Evolutionary conservation across 2,329 filamentous ascomycete genomes (phyloP), one percentile per base, ranked within the genome.

Genomic region (Arthrobotrys musiformis): DNA sequence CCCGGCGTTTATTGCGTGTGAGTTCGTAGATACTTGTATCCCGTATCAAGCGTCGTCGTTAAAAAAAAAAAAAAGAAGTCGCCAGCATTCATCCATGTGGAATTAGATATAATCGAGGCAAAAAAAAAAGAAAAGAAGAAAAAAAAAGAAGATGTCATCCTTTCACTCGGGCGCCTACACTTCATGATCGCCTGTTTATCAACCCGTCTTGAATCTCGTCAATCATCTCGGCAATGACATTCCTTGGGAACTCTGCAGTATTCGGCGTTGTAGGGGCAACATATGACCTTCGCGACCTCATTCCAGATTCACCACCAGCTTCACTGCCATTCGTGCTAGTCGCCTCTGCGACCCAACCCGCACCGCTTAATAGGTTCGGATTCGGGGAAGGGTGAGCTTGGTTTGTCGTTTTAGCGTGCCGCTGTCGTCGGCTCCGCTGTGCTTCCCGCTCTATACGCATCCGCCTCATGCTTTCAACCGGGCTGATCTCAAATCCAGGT

Each of bases 401-500:
- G 17, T 56, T 40, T 11, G 52, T 64, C 33, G 22, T 56, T 19
- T 68, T 54, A n/a, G 28, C 44, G 8, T 62, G 58, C 22, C 66
- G 58, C 17, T 68, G 64, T 17, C 66, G 56, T 22, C 64, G 33
- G 13, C 58, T 67, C n/a, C 61, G 11, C 19, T 66, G 64, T 6
- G 40, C 28, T 42, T 77, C 72, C 22, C 72, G 26, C 30, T 77
- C 64, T 48, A 52, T 50, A 17, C 72, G 64, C 72, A 77, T 77
- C 37, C 64, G 66, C 61, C 72, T 40, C 72, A 77, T 77, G 60
- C 72, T 77, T 28, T 77, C 72, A 9, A 28, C 58, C 1, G 72
- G 72, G 37, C 72, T 67, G 40, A 77, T 50, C 19, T 77, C 72
- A 44, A 77, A 77, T 11, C 72, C 72, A 7, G 72, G 72, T 56